phyloP scores from a whole-genome alignment of 1,139 yeast genomes.

The Candida tropicalis region DNA sequence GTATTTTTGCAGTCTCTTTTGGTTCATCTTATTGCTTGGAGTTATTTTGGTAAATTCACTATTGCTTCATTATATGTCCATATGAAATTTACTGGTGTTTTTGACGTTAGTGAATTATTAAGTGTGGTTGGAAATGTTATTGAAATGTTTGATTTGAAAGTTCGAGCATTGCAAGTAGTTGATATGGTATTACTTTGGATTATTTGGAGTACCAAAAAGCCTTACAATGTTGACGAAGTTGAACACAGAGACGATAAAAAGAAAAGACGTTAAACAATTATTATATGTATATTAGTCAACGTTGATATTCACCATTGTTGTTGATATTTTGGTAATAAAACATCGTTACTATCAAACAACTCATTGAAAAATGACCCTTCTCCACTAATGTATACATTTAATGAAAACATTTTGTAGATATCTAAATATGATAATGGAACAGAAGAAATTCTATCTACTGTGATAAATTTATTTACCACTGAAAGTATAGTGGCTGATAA shows the following conservation, averaged over 20 bases:
- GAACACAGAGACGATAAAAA: constrained; percentile 2
- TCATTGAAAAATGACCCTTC: constrained; percentile 4
- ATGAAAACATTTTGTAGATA: constrained; percentile 3
- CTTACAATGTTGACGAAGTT: constrained; percentile 6
- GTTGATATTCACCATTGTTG: neutral
- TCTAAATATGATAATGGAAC: constrained; percentile 4
- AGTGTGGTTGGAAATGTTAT: constrained; percentile 13
- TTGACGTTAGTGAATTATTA: constrained; percentile 18
- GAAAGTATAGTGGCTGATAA: constrained; percentile 5
- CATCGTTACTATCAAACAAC: constrained; percentile 2
- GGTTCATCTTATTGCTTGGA: constrained; percentile 16
- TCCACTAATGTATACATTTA: constrained; percentile 1
- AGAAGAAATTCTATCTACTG: constrained; percentile 1
- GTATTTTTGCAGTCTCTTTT: constrained; percentile 13
- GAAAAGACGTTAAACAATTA: neutral
- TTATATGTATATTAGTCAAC: too few species aligned
- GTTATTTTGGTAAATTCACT: constrained; percentile 10
- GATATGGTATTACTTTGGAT: constrained; percentile 16
- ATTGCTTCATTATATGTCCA: constrained; percentile 6
- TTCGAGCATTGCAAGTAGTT: constrained; percentile 9
- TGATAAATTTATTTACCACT: constrained; percentile 1
- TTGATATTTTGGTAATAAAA: constrained; percentile 2
- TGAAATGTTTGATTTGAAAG: constrained; percentile 12
- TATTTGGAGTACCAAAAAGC: constrained; percentile 14
- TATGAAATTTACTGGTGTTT: constrained; percentile 13